A percentile compares a stretch with the other conserved stretches of the same genome.
These are phyloP conservation scores for Corynascus novoguineensis DNA, from an alignment of 495 filamentous ascomycete genomes.

Conservation along the genomic window DNA sequence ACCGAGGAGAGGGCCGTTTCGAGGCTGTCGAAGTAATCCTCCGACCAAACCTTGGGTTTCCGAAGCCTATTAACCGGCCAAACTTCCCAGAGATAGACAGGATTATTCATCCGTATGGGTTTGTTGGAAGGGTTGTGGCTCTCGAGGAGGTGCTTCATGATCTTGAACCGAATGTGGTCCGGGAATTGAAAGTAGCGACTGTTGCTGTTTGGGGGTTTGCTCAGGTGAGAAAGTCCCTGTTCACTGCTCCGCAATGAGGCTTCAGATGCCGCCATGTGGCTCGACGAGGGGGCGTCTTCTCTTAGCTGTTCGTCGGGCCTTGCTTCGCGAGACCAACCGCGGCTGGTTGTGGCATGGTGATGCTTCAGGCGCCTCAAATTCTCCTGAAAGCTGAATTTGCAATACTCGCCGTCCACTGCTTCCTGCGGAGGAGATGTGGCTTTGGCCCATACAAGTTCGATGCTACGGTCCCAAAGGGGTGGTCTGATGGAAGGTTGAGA, in stretches of 20 bases:
- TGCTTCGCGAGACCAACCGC: not conserved
- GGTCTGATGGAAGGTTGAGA: not conserved
- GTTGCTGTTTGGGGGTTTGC: constrained; percentile 2
- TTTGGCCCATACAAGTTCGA: constrained; percentile 25
- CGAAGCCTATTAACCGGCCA: constrained; percentile 17
- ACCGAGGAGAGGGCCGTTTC: constrained; percentile 12
- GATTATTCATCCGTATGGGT: constrained; percentile 25
- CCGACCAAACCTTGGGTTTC: constrained; percentile 13
- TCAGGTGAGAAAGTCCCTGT: not conserved
- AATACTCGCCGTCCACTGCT: not conserved
- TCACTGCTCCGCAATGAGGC: not conserved
- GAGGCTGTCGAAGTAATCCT: constrained; percentile 26
- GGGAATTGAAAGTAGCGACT: constrained; percentile 20
- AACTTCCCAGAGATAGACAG: constrained; percentile 11
- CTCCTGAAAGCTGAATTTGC: constrained; percentile 10
- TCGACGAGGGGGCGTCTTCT: not conserved
- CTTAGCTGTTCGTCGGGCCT: not conserved
- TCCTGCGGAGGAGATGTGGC: not conserved
- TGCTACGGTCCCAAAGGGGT: constrained; percentile 30
- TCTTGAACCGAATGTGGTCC: constrained; percentile 19
- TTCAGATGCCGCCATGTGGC: not conserved
- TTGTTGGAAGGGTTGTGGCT: constrained; percentile 13
- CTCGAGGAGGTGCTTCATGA: constrained; percentile 16
- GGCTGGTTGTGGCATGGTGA: not conserved
- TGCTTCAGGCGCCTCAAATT: constrained; percentile 12